Conservation (phyloP, 75 land plant species). For the Cupressus sempervirens region DNA sequence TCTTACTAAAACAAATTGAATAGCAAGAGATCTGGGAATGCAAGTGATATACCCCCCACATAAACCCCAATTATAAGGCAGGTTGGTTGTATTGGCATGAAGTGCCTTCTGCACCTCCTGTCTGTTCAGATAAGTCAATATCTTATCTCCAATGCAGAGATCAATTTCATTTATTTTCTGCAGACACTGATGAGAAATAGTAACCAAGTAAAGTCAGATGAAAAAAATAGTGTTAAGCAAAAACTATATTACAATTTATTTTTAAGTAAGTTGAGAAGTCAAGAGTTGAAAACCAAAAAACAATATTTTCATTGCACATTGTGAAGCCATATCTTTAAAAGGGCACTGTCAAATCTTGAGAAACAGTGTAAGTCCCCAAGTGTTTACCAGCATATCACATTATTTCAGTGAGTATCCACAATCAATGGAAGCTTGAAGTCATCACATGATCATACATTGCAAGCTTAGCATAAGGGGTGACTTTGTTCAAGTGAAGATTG, state of each 20-base stretch:
- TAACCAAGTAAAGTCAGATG: background rate
- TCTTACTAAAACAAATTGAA: background rate
- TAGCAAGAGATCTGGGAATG: background rate
- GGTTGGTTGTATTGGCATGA: slow-evolving; percentile 35
- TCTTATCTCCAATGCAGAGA: slow-evolving; percentile 18
- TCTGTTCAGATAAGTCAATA: slow-evolving; percentile 19
- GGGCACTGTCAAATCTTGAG: too few species aligned
- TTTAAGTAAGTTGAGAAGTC: too few species aligned
- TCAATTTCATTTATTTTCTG: slow-evolving; percentile 5
- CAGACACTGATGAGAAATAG: background rate
- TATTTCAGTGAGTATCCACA: too few species aligned
- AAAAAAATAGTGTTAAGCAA: background rate
- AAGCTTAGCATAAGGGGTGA: too few species aligned
- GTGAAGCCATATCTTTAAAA: background rate
- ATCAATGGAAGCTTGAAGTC: too few species aligned
- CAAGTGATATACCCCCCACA: slow-evolving; percentile 13
- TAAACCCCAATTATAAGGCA: background rate
- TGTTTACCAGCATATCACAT: too few species aligned
- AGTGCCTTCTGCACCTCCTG: slow-evolving; percentile 30
- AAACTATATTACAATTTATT: background rate
- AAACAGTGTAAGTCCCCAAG: too few species aligned
- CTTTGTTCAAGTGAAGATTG: too few species aligned
- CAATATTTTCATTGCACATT: too few species aligned
- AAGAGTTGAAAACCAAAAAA: too few species aligned
- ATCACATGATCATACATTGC: too few species aligned